Conservation (phyloP, 2,329 filamentous ascomycete genomes). For the Alternaria longipes region DNA sequence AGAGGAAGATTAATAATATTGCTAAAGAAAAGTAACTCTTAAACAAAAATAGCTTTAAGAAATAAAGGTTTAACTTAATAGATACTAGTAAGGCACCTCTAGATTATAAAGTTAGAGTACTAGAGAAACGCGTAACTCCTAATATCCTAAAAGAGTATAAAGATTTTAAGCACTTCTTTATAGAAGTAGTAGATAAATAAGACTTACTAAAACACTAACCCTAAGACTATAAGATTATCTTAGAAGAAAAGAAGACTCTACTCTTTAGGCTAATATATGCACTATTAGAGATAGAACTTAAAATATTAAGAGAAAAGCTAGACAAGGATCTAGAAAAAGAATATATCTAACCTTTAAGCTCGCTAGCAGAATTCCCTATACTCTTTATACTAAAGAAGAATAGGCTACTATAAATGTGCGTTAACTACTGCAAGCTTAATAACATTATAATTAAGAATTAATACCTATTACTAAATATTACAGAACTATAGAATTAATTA, state of each 20-base stretch:
- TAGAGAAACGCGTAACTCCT: neutral
- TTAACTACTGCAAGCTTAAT: neutral
- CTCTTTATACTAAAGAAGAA: conserved; percentile 14
- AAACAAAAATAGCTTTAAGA: neutral
- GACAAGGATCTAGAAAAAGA: neutral
- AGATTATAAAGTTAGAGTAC: neutral
- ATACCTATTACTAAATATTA: no score
- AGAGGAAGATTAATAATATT: neutral
- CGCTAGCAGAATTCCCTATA: conserved; percentile 7
- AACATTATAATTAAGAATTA: no score
- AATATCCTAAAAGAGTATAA: neutral
- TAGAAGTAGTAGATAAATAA: neutral
- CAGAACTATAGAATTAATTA: no score
- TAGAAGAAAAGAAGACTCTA: conserved; percentile 1
- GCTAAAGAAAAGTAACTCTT: neutral
- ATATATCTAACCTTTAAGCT: neutral
- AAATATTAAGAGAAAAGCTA: neutral
- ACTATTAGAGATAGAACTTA: neutral
- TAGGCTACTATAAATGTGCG: conserved; percentile 5
- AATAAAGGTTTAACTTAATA: neutral
- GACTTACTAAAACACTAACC: conserved; percentile 6
- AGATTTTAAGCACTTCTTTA: conserved; percentile 4
- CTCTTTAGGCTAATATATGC: neutral
- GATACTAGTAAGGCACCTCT: neutral
- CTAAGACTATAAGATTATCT: conserved; percentile 5